phyloP scores from a whole-genome alignment of 116 monocot species.

The Thalassia testudinum region DNA sequence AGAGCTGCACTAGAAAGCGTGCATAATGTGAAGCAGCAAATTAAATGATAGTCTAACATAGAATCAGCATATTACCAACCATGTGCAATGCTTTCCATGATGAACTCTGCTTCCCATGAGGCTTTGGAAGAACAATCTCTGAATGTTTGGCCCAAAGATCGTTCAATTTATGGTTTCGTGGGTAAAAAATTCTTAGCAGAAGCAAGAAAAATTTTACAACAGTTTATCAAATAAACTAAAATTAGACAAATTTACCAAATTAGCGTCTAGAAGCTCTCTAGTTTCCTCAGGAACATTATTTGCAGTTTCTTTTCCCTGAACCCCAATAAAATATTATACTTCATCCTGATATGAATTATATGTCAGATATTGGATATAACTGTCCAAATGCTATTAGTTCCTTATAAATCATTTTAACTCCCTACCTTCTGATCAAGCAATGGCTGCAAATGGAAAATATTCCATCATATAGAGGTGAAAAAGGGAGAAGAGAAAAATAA shows the following conservation, averaged over 20 bases:
- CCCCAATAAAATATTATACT: conserved; percentile 96
- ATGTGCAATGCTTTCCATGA: conserved; percentile 89
- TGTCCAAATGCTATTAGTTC: neutral
- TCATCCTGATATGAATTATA: conserved; percentile 46
- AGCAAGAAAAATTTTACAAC: too few species aligned
- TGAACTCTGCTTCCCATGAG: conserved; percentile 42
- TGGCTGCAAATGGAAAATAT: conserved; percentile 94
- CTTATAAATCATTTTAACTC: neutral
- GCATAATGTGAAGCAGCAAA: too few species aligned
- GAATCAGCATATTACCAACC: too few species aligned
- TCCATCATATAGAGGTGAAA: too few species aligned
- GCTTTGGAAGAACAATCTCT: too few species aligned
- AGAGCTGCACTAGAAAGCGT: too few species aligned
- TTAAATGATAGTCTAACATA: too few species aligned
- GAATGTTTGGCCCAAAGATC: conserved; percentile 94
- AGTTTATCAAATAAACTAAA: too few species aligned
- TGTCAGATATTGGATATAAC: neutral
- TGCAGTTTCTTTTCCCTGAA: conserved; percentile 94
- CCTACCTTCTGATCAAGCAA: conserved; percentile 98
- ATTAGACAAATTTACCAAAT: conserved; percentile 49
- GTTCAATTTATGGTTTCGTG: conserved; percentile 66
- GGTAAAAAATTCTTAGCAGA: too few species aligned
- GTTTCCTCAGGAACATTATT: conserved; percentile 84
- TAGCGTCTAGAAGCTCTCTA: conserved; percentile 92
- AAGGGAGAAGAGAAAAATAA: too few species aligned